Evolutionary conservation across 345 rosid genomes (phyloP).

Genomic region (Citrus glauca): DNA sequence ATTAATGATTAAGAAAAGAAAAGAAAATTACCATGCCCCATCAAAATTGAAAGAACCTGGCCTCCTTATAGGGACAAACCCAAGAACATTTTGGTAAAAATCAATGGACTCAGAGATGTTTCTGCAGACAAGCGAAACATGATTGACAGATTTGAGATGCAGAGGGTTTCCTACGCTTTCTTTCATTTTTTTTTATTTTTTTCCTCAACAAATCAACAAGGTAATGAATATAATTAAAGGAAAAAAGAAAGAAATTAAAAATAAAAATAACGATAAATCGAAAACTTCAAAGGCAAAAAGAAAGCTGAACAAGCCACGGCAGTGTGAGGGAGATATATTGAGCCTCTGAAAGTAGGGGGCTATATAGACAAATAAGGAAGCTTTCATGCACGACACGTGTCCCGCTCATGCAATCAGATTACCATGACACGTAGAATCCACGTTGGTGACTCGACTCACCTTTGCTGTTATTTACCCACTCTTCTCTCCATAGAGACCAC

Average conservation of each 20-base stretch:
- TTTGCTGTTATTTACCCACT: background rate
- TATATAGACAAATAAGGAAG: background rate
- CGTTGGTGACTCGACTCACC: constrained; percentile 2
- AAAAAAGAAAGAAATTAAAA: no score
- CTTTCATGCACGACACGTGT: constrained; percentile 17
- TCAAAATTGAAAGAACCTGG: constrained; percentile 82
- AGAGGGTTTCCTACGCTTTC: constrained; percentile 57
- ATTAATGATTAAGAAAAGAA: background rate
- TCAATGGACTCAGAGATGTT: constrained; percentile 62
- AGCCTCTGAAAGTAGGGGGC: background rate
- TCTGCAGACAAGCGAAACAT: constrained; percentile 66
- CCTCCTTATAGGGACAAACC: constrained; percentile 70
- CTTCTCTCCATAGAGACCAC: background rate
- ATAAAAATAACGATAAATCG: no score
- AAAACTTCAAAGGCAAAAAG: background rate
- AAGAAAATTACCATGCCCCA: constrained; percentile 71
- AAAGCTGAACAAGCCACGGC: background rate
- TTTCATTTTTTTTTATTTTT: constrained; percentile 25
- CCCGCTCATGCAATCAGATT: background rate
- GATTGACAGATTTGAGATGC: constrained; percentile 74
- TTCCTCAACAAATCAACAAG: no score
- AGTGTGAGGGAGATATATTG: background rate
- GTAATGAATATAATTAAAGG: no score
- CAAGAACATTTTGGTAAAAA: constrained; percentile 73
- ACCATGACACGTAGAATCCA: constrained; percentile 8